Conservation (phyloP, 129 eudicot species). For the Flaveria sonorensis region DNA sequence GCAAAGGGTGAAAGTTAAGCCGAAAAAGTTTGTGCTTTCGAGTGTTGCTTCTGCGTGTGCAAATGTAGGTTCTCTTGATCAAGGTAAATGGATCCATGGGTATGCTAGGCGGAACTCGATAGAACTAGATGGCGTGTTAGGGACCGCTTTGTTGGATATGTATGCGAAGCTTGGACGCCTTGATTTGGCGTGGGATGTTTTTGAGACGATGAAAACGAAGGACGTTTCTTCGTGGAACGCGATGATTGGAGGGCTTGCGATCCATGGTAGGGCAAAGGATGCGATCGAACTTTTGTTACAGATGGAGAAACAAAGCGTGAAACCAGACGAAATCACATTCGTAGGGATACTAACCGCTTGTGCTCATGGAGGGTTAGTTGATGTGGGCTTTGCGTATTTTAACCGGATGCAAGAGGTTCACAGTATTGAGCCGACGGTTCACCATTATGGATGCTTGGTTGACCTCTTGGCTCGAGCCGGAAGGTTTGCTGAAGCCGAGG, state of each 20-base stretch:
- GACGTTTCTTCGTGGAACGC: slow-evolving; percentile 62
- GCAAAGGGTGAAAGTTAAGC: slow-evolving; percentile 46
- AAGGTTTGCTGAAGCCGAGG: slow-evolving; percentile 50
- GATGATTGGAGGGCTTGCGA: slow-evolving; percentile 77
- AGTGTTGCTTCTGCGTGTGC: slow-evolving; percentile 60
- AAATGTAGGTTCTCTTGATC: slow-evolving; percentile 62
- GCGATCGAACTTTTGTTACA: slow-evolving; percentile 46
- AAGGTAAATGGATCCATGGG: slow-evolving; percentile 64
- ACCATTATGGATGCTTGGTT: slow-evolving; percentile 63
- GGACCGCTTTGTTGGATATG: slow-evolving; percentile 60
- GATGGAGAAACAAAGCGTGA: slow-evolving; percentile 38
- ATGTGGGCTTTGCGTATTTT: slow-evolving; percentile 50
- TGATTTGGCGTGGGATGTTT: slow-evolving; percentile 70
- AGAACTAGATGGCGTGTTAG: slow-evolving; percentile 49
- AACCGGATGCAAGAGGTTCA: slow-evolving; percentile 39
- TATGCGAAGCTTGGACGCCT: slow-evolving; percentile 66
- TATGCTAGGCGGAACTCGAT: slow-evolving; percentile 44
- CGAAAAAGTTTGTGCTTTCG: slow-evolving; percentile 50
- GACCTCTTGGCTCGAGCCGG: slow-evolving; percentile 60
- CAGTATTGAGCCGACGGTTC: slow-evolving; percentile 47
- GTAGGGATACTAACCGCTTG: slow-evolving; percentile 57
- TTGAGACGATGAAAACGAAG: slow-evolving; percentile 48
- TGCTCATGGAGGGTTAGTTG: slow-evolving; percentile 65
- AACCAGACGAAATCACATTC: slow-evolving; percentile 54
- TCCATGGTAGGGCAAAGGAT: slow-evolving; percentile 64